Evolutionary conservation across 2,329 filamentous ascomycete species (phyloP), one percentile per base, ranked within the genome.

Genomic region (Penicillium sp.): DNA sequence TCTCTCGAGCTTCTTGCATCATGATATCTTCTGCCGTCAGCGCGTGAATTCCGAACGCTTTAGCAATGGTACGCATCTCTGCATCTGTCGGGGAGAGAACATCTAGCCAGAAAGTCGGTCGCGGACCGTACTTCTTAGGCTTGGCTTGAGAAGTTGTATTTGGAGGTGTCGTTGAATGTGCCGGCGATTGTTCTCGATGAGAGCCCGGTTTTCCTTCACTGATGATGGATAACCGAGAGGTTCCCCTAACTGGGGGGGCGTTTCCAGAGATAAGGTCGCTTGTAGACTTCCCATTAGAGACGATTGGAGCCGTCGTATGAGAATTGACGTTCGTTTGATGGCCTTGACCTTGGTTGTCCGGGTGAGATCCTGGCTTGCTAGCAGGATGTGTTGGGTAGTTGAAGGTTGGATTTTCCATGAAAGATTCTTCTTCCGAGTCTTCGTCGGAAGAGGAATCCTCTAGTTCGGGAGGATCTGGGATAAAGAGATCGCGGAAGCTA

Each of bases 101-200:
- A 73, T 99, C 94, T 4, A 99, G 83, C 94, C 94, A 99, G 84
- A 94, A 99, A 0, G 94, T 92, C 5, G 94, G 94, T 6, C 92
- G 85, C 26, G 94, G 88, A 1, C 93, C 93, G 61, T 86, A 87
- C 51, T 80, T 78, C 55, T 84, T 78, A 1, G 67, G 66, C 39
- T 71, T 78, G 1, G 67, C 64, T 41, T 70, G 70, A 3, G 63
- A 47, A 11, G 55, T 55, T 6, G 40, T 29, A 35, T 58, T 59
- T 4, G 57, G 59, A 0, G 58, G 62, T 7, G 43, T 38, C 34
- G 61, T 60, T 4, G 59, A 61, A 2, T 59, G 63, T n/a, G 62
- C 51, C 2, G 63, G 66, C 1, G 68, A 67, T 1, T 48, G 41
- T 1, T 69, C 67, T 29, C 58, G 59, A 23, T 65, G 62, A 7